Evolutionary conservation across 2,329 filamentous ascomycete species (phyloP).

Genomic region (Diaporthe sp.): DNA sequence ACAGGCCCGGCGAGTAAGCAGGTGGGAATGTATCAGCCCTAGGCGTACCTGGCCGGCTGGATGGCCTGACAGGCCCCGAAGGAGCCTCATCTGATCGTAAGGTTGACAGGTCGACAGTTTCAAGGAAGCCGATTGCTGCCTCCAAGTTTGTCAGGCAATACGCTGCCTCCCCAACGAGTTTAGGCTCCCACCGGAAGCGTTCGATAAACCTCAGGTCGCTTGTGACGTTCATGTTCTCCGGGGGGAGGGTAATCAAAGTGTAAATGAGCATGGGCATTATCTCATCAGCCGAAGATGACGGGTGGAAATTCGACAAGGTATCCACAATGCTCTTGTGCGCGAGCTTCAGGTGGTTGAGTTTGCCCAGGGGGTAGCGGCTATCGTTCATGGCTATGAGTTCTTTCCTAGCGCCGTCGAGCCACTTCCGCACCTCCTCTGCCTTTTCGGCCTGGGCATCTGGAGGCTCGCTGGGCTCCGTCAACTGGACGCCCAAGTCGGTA

Average conservation of each 20-base stretch:
- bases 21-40: conserved; percentile 70
- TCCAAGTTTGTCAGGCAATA: conserved; percentile 98
- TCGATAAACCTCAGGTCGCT: conserved; percentile 98
- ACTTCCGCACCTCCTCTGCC: conserved; percentile 77
- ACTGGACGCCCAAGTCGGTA: conserved; percentile 84
- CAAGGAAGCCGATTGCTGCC: conserved; percentile 92
- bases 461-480: conserved; percentile 69
- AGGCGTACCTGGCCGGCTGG: conserved; percentile 62
- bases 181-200: conserved; percentile 86
- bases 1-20: conserved; percentile 63
- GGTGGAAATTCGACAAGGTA: conserved; percentile 76
- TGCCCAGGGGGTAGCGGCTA: conserved; percentile 89
- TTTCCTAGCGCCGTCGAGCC: conserved; percentile 77
- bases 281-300: conserved; percentile 93
- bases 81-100: conserved; percentile 84
- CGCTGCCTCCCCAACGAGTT: conserved; percentile 92
- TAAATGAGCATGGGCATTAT: conserved; percentile 98
- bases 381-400: conserved; percentile 87
- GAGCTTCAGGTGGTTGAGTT: conserved; percentile 88
- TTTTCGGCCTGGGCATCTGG: conserved; percentile 71
- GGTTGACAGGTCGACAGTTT: conserved; percentile 94
- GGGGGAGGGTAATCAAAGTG: conserved; percentile 90
- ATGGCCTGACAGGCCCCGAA: conserved; percentile 73
- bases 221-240: conserved; percentile 87
- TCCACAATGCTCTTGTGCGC: conserved; percentile 97